Conservation (phyloP, 1,284 basidiomycete genomes). For the Schizophyllum commune region DNA sequence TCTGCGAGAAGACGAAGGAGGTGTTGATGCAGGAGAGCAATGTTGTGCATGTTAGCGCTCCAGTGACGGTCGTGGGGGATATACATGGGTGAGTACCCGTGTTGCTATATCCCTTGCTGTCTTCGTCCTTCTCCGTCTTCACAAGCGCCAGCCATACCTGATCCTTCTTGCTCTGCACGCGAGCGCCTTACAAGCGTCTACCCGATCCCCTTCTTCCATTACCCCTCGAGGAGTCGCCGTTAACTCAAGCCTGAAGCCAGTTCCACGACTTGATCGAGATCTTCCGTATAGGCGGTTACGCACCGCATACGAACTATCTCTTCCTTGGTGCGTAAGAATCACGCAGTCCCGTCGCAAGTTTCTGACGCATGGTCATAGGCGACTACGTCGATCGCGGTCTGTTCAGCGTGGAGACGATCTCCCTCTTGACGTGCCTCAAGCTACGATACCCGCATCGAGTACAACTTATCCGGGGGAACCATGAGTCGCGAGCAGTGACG, state of each 20-base stretch:
- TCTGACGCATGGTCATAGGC: conserved; percentile 38
- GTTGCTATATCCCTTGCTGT: conserved; percentile 25
- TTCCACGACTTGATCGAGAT: conserved; percentile 99
- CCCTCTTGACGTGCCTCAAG: conserved; percentile 93
- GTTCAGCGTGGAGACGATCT: conserved; percentile 98
- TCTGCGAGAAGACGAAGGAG: conserved; percentile 98
- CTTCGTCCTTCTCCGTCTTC: conserved; percentile 4
- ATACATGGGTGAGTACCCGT: conserved; percentile 77
- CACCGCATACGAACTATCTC: conserved; percentile 95
- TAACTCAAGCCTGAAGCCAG: conserved; percentile 54
- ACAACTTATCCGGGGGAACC: conserved; percentile 96
- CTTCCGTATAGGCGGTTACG: conserved; percentile 96
- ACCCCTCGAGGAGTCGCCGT: conserved; percentile 2
- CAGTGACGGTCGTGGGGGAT: conserved; percentile 99
- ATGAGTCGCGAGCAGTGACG: conserved; percentile 96
- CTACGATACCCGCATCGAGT: conserved; percentile 95
- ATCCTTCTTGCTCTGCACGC: neutral
- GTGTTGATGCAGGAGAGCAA: conserved; percentile 99
- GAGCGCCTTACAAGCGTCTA: neutral
- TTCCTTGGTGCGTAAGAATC: conserved; percentile 69
- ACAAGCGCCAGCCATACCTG: neutral
- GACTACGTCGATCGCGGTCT: conserved; percentile 98
- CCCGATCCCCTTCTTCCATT: neutral
- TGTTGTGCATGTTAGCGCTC: conserved; percentile 94
- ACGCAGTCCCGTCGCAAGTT: neutral